Evolutionary conservation across 1,284 basidiomycete species (phyloP).

Genomic region (Afroboletus lepidellus): DNA sequence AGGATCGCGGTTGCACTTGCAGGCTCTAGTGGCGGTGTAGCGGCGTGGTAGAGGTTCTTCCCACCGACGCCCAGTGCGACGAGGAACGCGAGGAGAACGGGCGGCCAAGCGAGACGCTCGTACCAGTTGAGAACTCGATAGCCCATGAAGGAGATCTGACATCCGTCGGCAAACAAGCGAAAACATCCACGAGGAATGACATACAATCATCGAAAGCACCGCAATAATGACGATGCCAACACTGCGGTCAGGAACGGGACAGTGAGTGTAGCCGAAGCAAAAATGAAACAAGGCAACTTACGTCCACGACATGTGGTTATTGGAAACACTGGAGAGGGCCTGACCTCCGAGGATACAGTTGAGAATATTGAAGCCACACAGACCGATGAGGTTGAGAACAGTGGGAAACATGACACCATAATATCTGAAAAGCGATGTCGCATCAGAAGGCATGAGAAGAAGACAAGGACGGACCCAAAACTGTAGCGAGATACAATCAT

Average conservation of each 20-base stretch:
- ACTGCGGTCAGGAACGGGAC: constrained; percentile 35
- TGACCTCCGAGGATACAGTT: constrained; percentile 81
- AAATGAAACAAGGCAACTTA: constrained; percentile 32
- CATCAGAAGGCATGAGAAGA: not conserved
- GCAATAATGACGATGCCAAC: constrained; percentile 90
- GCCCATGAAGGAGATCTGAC: constrained; percentile 77
- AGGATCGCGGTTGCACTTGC: constrained; percentile 54
- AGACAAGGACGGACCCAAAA: constrained; percentile 57
- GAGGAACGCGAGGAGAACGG: constrained; percentile 74
- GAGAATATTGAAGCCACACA: constrained; percentile 76
- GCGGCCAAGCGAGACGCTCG: constrained; percentile 76
- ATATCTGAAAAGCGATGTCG: constrained; percentile 45
- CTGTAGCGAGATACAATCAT: constrained; percentile 81
- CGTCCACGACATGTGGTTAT: constrained; percentile 66
- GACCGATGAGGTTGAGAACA: constrained; percentile 60
- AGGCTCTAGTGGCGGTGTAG: constrained; percentile 43
- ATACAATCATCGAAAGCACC: constrained; percentile 70
- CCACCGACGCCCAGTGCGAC: constrained; percentile 74
- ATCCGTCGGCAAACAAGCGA: constrained; percentile 1
- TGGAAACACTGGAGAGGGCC: constrained; percentile 69
- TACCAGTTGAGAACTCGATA: constrained; percentile 77
- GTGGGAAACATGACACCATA: constrained; percentile 65
- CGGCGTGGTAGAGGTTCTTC: constrained; percentile 54
- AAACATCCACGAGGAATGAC: constrained; percentile 26
- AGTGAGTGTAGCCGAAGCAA: constrained; percentile 6